These are phyloP conservation scores for Talaromyces amestolkiae DNA, from an alignment of 2,329 filamentous ascomycete species.

Conservation along the genomic window DNA sequence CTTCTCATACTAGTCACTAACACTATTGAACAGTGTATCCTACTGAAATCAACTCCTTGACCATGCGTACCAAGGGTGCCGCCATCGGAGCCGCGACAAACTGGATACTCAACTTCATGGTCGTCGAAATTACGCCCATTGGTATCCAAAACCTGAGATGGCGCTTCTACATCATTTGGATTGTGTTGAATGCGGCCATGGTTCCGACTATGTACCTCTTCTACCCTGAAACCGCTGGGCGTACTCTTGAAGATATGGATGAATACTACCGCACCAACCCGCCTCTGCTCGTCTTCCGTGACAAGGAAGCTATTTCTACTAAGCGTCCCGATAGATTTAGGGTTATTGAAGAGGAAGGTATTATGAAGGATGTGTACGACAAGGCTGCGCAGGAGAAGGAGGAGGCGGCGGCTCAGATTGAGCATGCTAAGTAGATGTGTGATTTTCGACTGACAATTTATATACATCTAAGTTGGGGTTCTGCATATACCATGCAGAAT, in stretches of 20 bases:
- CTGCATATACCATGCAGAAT: not conserved
- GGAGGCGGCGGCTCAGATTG: not conserved
- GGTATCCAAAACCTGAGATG: conserved; percentile 27
- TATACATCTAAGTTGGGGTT: not conserved
- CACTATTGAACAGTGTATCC: conserved; percentile 21
- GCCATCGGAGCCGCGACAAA: conserved; percentile 22
- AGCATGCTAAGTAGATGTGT: not conserved
- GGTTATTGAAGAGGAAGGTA: conserved; percentile 1
- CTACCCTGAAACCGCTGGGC: conserved; percentile 23
- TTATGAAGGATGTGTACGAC: not conserved
- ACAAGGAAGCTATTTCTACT: conserved; percentile 47
- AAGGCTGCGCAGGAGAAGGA: not conserved
- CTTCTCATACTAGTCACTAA: not conserved
- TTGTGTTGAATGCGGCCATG: conserved; percentile 24
- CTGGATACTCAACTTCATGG: conserved; percentile 24
- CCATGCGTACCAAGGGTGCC: conserved; percentile 22
- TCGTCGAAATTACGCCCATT: conserved; percentile 23
- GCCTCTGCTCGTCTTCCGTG: conserved; percentile 45
- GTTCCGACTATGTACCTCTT: conserved; percentile 27
- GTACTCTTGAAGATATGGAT: conserved; percentile 32
- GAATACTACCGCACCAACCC: conserved; percentile 35
- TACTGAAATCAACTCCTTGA: conserved; percentile 24
- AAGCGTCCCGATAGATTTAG: conserved; percentile 47
- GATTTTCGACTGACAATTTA: no score
- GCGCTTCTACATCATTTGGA: conserved; percentile 26